A percentile compares a stretch with the other conserved stretches of the same genome.
These are phyloP conservation scores for Cephalotrichum gorgonifer DNA, from an alignment of 2,329 filamentous ascomycete species.

Conservation along the genomic window DNA sequence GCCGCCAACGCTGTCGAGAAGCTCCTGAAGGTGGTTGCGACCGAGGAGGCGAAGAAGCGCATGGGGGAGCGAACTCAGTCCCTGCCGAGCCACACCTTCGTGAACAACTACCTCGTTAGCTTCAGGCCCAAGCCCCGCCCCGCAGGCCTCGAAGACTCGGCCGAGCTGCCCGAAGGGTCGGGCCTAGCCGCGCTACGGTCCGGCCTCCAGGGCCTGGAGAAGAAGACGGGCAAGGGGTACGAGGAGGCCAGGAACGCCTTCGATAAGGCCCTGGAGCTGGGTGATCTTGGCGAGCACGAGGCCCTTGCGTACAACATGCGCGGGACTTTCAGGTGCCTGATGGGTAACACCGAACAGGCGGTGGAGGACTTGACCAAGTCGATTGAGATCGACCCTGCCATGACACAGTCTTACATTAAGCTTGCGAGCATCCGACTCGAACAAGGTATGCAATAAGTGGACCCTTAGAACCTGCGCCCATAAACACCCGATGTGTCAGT, in stretches of 20 bases:
- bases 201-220: constrained; percentile 69
- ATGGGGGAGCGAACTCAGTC: constrained; percentile 76
- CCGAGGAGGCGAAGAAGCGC: constrained; percentile 86
- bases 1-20: constrained; percentile 87
- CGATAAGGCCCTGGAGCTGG: constrained; percentile 75
- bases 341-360: constrained; percentile 76
- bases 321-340: constrained; percentile 88
- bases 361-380: constrained; percentile 83
- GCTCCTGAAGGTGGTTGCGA: constrained; percentile 91
- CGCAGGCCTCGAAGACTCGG: constrained; percentile 68
- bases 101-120: constrained; percentile 97
- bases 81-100: constrained; percentile 90
- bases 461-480: not conserved
- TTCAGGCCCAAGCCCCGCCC: constrained; percentile 80
- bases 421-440: constrained; percentile 96
- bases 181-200: constrained; percentile 80
- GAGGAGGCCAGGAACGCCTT: constrained; percentile 80
- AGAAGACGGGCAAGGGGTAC: constrained; percentile 85
- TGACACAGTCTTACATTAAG: constrained; percentile 98
- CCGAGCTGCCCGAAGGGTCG: constrained; percentile 65
- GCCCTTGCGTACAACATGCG: constrained; percentile 93
- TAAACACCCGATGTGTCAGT: no score
- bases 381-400: constrained; percentile 73
- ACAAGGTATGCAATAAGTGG: constrained; percentile 42
- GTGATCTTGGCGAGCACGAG: constrained; percentile 71